Conservation (phyloP, 148 eudicot genomes). For the Amaranthus hypochondriacus region DNA sequence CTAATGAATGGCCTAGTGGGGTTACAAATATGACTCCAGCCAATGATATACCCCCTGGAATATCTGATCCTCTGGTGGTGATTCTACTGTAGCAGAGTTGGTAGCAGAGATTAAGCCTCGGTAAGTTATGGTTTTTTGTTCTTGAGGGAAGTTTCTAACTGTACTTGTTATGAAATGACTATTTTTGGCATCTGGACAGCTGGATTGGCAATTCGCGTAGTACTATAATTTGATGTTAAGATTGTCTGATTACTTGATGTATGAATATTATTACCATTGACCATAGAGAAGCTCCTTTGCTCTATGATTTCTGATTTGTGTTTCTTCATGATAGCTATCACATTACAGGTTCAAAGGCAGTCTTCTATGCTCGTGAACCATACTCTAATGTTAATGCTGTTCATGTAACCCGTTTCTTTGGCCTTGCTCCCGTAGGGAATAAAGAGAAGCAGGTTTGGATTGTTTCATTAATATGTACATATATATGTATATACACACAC, state of each 20-base stretch:
- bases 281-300: neutral
- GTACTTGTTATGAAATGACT: constrained; percentile 9
- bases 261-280: neutral
- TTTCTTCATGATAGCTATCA: constrained; percentile 59
- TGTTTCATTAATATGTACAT: neutral
- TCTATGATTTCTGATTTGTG: constrained; percentile 16
- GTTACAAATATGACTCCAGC: constrained; percentile 52
- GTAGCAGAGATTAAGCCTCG: constrained; percentile 91
- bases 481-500: too few relatives aligned
- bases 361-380: constrained; percentile 83
- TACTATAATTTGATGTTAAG: neutral
- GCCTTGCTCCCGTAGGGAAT: constrained; percentile 91
- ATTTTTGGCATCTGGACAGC: neutral
- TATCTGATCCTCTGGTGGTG: constrained; percentile 49
- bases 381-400: constrained; percentile 66
- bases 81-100: constrained; percentile 64
- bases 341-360: constrained; percentile 73
- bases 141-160: neutral
- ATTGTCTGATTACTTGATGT: neutral
- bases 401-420: constrained; percentile 91
- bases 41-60: constrained; percentile 49
- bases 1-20: constrained; percentile 96
- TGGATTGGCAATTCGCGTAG: neutral
- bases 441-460: constrained; percentile 69
- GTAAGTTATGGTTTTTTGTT: constrained; percentile 39